phyloP scores from a whole-genome alignment of 306 rosid genomes.

The Senna siamea region DNA sequence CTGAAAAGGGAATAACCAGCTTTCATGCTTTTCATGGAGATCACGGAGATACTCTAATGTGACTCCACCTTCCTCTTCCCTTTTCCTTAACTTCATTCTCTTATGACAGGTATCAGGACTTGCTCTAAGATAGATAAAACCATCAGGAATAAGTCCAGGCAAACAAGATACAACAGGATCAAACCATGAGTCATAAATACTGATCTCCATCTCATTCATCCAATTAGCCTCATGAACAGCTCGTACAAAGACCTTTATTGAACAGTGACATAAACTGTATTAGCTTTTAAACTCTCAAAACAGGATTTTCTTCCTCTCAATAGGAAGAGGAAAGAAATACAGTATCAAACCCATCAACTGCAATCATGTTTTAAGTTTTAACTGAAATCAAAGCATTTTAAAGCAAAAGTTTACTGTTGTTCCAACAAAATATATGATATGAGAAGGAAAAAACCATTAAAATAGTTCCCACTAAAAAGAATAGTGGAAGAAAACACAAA shows the following conservation, averaged over 20 bases:
- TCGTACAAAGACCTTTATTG: slow-evolving; percentile 82
- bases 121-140: slow-evolving; percentile 95
- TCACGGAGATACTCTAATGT: slow-evolving; percentile 76
- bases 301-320: slow-evolving; percentile 32
- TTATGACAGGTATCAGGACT: slow-evolving; percentile 97
- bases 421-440: neutral
- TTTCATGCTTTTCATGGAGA: slow-evolving; percentile 95
- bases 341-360: slow-evolving; percentile 40
- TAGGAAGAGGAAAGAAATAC: slow-evolving; percentile 34
- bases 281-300: slow-evolving; percentile 40
- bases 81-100: slow-evolving; percentile 84
- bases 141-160: slow-evolving; percentile 97
- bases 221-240: slow-evolving; percentile 99
- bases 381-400: neutral
- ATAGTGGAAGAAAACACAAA: neutral
- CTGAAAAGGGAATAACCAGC: slow-evolving; percentile 90
- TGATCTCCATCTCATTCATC: slow-evolving; percentile 99
- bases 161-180: slow-evolving; percentile 93
- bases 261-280: slow-evolving; percentile 43
- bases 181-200: slow-evolving; percentile 97
- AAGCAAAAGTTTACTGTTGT: neutral
- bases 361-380: neutral
- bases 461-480: neutral
- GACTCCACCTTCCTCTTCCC: slow-evolving; percentile 92
- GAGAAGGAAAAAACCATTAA: neutral